Conservation (phyloP, 805 yeast species). For the Wickerhamomyces silvicola region DNA sequence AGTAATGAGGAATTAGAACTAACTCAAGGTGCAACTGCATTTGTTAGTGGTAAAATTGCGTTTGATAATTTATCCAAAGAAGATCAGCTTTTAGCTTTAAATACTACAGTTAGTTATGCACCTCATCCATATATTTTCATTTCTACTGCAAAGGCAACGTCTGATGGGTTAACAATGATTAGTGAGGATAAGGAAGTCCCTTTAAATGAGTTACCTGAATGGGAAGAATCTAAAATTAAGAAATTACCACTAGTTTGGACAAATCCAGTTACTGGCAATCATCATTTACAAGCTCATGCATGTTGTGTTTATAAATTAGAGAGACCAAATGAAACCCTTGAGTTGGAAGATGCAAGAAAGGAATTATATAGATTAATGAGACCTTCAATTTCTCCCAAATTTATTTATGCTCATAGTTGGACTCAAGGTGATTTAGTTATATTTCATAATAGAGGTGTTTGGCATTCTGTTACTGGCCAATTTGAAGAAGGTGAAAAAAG, state of each 20-base stretch:
- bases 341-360: constrained; percentile 66
- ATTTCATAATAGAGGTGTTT: constrained; percentile 83
- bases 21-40: constrained; percentile 85
- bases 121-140: constrained; percentile 91
- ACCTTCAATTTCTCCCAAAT: constrained; percentile 71
- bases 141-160: constrained; percentile 72
- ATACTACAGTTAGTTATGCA: constrained; percentile 80
- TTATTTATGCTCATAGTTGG: constrained; percentile 82
- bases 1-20: constrained; percentile 57
- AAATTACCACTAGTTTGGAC: constrained; percentile 87
- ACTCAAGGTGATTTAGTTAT: constrained; percentile 76
- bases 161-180: constrained; percentile 83
- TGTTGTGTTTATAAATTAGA: constrained; percentile 70
- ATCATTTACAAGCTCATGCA: constrained; percentile 82
- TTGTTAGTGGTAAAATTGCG: constrained; percentile 78
- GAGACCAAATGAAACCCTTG: constrained; percentile 45
- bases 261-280: constrained; percentile 77
- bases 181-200: constrained; percentile 68
- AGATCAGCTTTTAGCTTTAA: constrained; percentile 67
- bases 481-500: constrained; percentile 72
- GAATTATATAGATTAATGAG: constrained; percentile 72
- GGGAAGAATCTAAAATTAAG: constrained; percentile 78
- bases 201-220: constrained; percentile 65
- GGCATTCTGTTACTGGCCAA: constrained; percentile 91
- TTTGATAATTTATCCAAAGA: constrained; percentile 59